Base-by-base conservation (phyloP, 2,329 filamentous ascomycete species). In the Colletotrichum viniferum region DNA sequence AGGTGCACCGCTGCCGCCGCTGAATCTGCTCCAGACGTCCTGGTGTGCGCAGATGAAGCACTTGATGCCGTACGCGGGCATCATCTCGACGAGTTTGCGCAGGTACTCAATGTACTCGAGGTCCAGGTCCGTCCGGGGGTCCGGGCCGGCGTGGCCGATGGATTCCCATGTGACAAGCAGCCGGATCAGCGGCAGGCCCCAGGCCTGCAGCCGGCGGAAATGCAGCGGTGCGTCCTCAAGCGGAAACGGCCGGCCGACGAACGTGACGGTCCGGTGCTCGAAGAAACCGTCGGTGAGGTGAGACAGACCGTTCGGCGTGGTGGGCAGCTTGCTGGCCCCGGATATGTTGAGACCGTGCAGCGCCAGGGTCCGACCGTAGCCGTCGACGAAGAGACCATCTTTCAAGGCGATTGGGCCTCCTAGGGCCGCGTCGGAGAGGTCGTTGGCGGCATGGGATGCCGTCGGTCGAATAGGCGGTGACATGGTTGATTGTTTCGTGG, bases 111-210 rank as follows among this genome's bases (percentile, higher is more conserved):
- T 82, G 68, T 86, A 86, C 71, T 85, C 84, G 8, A 83, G 69
- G 71, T 86, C 85, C 5, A 82, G 76, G 71, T 85, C 80, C n/a
- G 77, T 79, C 52, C 73, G 70, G 5, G 82, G 81, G 68, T 83
- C 78, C 13, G 83, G 82, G 0, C 83, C 82, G 1, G 78, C 74
- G 64, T 84, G 83, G 4, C 81, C 85, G 9, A 86, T 78, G 7
- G 85, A 83, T 73, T 86, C 85, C 85, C 85, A 86, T 5, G 84
- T 85, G n/a, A 86, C 84, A 14, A 86, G 83, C 68, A 86, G 80
- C 30, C 85, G 81, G 14, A 86, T 79, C 28, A 86, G 77, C 34
- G 84, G 83, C 43, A 84, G 74, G 0, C 85, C 85, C 85, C 85
- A 86, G 38, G 82, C 81, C 63, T 79, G 81, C 32, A 86, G 79